These are phyloP conservation scores for Trichopus zeylanicus DNA, from an alignment of 116 monocot species.

Conservation along the genomic window DNA sequence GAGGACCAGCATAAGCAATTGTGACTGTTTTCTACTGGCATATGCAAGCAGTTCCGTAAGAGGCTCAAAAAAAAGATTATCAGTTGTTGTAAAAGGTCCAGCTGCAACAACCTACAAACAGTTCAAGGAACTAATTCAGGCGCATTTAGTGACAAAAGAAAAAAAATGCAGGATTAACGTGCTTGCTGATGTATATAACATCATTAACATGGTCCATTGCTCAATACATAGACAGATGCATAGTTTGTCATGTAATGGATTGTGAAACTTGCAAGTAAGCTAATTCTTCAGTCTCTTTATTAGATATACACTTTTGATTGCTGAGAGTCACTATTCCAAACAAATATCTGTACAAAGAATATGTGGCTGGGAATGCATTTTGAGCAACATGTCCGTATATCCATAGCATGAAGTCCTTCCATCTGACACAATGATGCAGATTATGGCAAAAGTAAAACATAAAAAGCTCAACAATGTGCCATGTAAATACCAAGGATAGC, in stretches of 20 bases:
- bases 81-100: slow-evolving; percentile 89
- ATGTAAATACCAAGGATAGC: slow-evolving; percentile 61
- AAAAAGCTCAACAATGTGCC: background rate
- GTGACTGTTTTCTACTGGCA: slow-evolving; percentile 81
- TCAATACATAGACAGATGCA: background rate
- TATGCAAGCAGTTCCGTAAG: slow-evolving; percentile 82
- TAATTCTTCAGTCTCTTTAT: background rate
- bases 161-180: background rate
- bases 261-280: background rate
- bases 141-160: background rate
- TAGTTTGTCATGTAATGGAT: too few species aligned
- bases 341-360: background rate
- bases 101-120: slow-evolving; percentile 72
- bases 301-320: too few species aligned
- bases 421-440: background rate
- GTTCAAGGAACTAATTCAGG: slow-evolving; percentile 4
- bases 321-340: background rate
- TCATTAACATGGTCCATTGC: background rate
- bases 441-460: background rate
- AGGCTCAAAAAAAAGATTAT: slow-evolving; percentile 95
- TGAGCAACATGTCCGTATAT: too few species aligned
- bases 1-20: slow-evolving; percentile 76
- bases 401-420: background rate
- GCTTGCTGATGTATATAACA: background rate
- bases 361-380: background rate